Percentiles rank a stretch among this genome's conserved stretches.
Conservation (phyloP, 176 grass and related monocot species). For the Oryza punctata region DNA sequence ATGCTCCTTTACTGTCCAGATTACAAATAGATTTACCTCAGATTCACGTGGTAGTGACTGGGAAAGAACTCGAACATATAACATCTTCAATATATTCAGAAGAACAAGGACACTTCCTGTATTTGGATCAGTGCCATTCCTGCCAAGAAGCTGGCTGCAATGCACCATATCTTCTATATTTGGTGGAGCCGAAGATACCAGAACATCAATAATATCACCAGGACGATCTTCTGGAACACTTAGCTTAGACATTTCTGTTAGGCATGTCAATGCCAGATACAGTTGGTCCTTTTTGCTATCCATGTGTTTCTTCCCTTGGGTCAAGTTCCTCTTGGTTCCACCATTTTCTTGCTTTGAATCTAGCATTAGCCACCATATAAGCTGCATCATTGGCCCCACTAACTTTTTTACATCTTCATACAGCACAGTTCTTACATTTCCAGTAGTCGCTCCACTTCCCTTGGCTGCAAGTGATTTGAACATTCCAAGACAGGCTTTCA, state of each 20-base stretch:
- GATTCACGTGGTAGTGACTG: conserved; percentile 74
- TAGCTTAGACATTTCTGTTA: conserved; percentile 64
- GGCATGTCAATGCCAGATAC: conserved; percentile 60
- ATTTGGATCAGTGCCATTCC: conserved; percentile 24
- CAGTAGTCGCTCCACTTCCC: conserved; percentile 13
- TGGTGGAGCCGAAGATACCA: conserved; percentile 49
- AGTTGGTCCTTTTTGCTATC: conserved; percentile 68
- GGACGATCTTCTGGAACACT: conserved; percentile 52
- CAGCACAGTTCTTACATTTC: conserved; percentile 40
- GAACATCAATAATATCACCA: conserved; percentile 46
- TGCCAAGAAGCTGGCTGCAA: conserved; percentile 26
- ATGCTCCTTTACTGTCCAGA: conserved; percentile 12
- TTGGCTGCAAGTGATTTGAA: conserved; percentile 51
- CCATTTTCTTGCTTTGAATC: conserved; percentile 50
- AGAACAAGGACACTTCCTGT: conserved; percentile 42
- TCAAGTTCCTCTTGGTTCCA: conserved; percentile 53
- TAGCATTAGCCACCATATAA: conserved; percentile 58
- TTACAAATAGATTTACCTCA: conserved; percentile 61
- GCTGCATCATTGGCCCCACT: conserved; percentile 64
- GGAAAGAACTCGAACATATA: conserved; percentile 53
- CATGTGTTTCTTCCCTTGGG: conserved; percentile 56
- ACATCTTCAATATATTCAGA: conserved; percentile 59
- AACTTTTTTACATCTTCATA: conserved; percentile 59
- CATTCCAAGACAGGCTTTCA: conserved; percentile 72
- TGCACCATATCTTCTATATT: conserved; percentile 44